A percentile compares a stretch with the other conserved stretches of the same genome.
phyloP scores from a whole-genome alignment of 495 filamentous ascomycete species.

The Daldinia loculata region DNA sequence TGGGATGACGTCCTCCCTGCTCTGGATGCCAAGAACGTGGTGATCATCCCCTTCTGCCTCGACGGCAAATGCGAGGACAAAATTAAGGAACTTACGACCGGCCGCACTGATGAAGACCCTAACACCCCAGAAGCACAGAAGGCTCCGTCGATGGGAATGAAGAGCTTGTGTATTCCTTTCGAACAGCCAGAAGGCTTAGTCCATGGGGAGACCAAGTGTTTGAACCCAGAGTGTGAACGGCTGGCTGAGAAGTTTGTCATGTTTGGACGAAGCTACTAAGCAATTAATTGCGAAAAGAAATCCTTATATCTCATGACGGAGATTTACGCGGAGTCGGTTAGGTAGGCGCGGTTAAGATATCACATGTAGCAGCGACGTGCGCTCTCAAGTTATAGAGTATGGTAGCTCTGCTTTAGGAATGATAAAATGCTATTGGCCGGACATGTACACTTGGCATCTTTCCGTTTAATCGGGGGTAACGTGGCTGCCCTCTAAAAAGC shows the following conservation, averaged over 20 bases:
- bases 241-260: slow-evolving; percentile 83
- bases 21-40: slow-evolving; percentile 89
- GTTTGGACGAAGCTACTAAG: slow-evolving; percentile 77
- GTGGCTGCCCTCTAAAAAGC: neutral
- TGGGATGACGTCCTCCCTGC: slow-evolving; percentile 91
- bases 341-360: slow-evolving; percentile 24
- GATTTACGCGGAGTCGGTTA: slow-evolving; percentile 21
- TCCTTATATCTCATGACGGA: slow-evolving; percentile 17
- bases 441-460: neutral
- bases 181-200: slow-evolving; percentile 86
- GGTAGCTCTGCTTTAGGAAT: slow-evolving; percentile 21
- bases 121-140: slow-evolving; percentile 74
- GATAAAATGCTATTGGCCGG: slow-evolving; percentile 5
- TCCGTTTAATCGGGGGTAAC: neutral
- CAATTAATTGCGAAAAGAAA: neutral
- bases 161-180: slow-evolving; percentile 96
- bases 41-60: slow-evolving; percentile 86
- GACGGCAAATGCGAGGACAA: slow-evolving; percentile 85
- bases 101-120: slow-evolving; percentile 70
- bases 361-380: slow-evolving; percentile 17
- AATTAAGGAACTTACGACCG: slow-evolving; percentile 88
- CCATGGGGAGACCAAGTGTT: slow-evolving; percentile 84
- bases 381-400: slow-evolving; percentile 10
- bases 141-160: slow-evolving; percentile 95
- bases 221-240: slow-evolving; percentile 81